Evolutionary conservation across 805 yeast species (phyloP), one percentile per base, ranked within the genome.

Genomic region (Nakazawaea molendinolei): DNA sequence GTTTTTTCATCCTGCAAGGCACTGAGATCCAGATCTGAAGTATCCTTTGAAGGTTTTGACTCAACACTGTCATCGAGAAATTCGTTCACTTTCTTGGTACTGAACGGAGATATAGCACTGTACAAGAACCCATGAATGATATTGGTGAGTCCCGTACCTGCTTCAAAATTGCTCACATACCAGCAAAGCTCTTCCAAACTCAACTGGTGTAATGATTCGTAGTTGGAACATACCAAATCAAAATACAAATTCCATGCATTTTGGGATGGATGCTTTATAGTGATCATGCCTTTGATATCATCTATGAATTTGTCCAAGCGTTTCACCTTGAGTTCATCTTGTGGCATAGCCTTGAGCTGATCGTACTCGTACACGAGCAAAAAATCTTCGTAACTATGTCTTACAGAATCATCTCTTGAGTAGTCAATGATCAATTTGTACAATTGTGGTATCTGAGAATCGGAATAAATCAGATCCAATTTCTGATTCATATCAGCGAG

Each of bases 211-310:
- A 86, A 52, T 4, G 65, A 57, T 5, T 51, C 52, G 6, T 67
- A 69, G 53, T 87, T 95, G 18, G 61, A 46, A 13, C 37, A 33
- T 9, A 30, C 21, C 81, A 90, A 82, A 44, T 87, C 92, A 39
- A 86, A 71, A 48, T 74, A 75, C 8, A 79, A 50, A 25, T 69
- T 65, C 95, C 95, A 89, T 1, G 87, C 85, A 21, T 70, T 60
- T 24, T 72, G 63, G 5, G 76, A 76, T 1, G 69, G 67, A 16
- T 79, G 73, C 26, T 74, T 70, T 12, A 90, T 74, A 12, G 80
- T 59, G 3, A 87, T 74, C 79, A 89, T 74, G 23, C 82, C 94
- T 10, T 75, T 78, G 1, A 76, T 74, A 69, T 76, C 66, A 8
- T 71, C 74, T 29, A 61, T 60, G 4, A 87, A 58, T 19, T 71